phyloP scores from a whole-genome alignment of 2,329 filamentous ascomycete genomes.

The Pyricularia pennisetigena region DNA sequence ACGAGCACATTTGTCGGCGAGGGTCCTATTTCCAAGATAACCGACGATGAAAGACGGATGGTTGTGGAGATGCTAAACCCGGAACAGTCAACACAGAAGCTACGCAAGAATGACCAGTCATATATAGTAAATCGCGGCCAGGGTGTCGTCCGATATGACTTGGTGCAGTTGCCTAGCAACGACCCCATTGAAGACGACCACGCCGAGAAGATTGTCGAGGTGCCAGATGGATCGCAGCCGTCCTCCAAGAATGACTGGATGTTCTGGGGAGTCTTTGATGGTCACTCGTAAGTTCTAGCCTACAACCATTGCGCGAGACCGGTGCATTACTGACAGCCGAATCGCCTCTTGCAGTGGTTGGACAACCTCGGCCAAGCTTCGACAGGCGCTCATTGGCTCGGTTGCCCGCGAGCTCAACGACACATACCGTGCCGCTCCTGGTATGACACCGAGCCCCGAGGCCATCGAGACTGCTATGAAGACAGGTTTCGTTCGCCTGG shows the following conservation, averaged over 20 bases:
- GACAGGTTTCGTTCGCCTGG: constrained; percentile 75
- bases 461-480: constrained; percentile 89
- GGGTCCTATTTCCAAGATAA: constrained; percentile 79
- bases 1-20: constrained; percentile 80
- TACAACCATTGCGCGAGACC: constrained; percentile 7
- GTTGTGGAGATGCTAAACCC: constrained; percentile 94
- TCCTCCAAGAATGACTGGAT: constrained; percentile 76
- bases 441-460: constrained; percentile 60
- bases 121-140: constrained; percentile 82
- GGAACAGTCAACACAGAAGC: constrained; percentile 83
- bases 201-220: constrained; percentile 93
- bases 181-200: constrained; percentile 98
- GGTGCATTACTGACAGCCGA: not conserved
- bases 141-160: constrained; percentile 88
- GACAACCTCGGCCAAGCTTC: constrained; percentile 94
- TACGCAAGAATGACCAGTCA: constrained; percentile 84
- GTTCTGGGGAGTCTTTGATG: constrained; percentile 99
- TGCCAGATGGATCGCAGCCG: constrained; percentile 48
- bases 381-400: constrained; percentile 83
- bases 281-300: constrained; percentile 62
- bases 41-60: constrained; percentile 72
- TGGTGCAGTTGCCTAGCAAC: constrained; percentile 91
- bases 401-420: constrained; percentile 88
- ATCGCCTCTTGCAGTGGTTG: constrained; percentile 55
- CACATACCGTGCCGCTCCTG: constrained; percentile 68